These are phyloP conservation scores for Chloromonas sp. DNA, from an alignment of 163 green algal species.

Conservation along the genomic window DNA sequence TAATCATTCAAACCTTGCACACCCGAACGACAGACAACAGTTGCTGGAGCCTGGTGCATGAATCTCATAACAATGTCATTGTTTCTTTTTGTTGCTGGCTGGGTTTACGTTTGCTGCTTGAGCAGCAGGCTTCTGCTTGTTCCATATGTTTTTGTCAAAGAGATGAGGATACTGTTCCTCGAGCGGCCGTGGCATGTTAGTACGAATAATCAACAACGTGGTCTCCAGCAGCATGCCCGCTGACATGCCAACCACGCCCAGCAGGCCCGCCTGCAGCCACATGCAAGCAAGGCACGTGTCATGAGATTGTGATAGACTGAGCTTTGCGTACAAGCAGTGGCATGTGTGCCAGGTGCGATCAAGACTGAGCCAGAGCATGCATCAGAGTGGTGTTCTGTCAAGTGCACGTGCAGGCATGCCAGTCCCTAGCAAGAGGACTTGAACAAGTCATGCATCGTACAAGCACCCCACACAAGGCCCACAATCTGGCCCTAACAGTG, in stretches of 20 bases:
- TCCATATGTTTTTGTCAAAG: background rate
- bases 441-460: too few species aligned
- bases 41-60: too few species aligned
- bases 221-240: conserved; percentile 56
- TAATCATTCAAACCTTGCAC: background rate
- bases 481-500: too few species aligned
- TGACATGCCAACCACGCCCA: conserved; percentile 40
- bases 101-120: background rate
- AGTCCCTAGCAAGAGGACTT: too few species aligned
- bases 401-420: too few species aligned
- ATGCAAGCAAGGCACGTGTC: background rate
- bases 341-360: conserved; percentile 2
- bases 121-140: background rate
- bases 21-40: background rate
- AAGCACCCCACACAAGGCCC: too few species aligned
- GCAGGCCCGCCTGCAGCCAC: conserved; percentile 30
- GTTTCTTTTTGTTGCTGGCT: background rate
- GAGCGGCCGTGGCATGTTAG: conserved; percentile 13
- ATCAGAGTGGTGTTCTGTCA: too few species aligned
- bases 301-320: too few species aligned
- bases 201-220: conserved; percentile 57
- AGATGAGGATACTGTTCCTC: conserved; percentile 9
- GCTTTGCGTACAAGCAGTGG: background rate
- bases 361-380: background rate
- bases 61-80: too few species aligned